phyloP scores from a whole-genome alignment of 1,139 yeast genomes.

The Yarrowia galli region DNA sequence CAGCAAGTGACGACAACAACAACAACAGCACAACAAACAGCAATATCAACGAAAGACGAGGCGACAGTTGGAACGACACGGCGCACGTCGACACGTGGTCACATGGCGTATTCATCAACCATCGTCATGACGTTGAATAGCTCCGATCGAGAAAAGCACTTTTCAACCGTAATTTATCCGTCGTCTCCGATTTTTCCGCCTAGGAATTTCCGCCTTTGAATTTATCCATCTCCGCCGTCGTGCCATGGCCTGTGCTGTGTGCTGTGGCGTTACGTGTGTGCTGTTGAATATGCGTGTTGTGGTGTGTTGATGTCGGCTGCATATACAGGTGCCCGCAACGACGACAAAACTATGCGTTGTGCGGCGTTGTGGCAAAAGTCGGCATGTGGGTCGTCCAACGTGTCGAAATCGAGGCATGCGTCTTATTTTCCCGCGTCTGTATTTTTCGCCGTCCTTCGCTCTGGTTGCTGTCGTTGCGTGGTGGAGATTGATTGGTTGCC shows the following conservation, averaged over 20 bases:
- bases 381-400: background rate
- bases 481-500: slow-evolving; percentile 9
- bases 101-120: too few species aligned
- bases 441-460: background rate
- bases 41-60: too few species aligned
- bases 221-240: background rate
- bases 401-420: background rate
- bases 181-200: background rate
- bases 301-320: background rate
- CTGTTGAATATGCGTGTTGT: background rate
- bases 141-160: too few species aligned
- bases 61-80: too few species aligned
- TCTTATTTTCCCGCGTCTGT: background rate
- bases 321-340: slow-evolving; percentile 11
- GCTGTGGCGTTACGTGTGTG: background rate
- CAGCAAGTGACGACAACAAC: too few species aligned
- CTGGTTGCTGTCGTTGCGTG: background rate
- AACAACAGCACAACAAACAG: too few species aligned
- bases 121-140: too few species aligned
- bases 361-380: slow-evolving; percentile 16
- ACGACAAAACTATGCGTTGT: slow-evolving; percentile 3
- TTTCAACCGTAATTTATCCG: too few species aligned
- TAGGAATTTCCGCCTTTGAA: background rate
- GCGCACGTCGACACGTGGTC: too few species aligned
- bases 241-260: too few species aligned